Conservation (phyloP, 306 rosid genomes). For the Dryas alaskensis region DNA sequence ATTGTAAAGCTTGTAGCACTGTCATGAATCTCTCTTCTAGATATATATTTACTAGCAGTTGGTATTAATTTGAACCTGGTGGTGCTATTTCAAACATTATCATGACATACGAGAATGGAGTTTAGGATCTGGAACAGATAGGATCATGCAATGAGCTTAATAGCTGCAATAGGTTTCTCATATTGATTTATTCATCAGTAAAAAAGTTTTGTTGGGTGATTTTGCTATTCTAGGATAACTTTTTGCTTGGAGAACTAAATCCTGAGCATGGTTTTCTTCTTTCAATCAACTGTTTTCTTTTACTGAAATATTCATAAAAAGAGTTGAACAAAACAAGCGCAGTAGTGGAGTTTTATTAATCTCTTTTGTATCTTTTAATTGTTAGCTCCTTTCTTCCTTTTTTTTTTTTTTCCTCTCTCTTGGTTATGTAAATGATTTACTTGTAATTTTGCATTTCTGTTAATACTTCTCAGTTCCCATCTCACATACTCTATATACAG, state of each 20-base stretch:
- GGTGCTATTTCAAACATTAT: background rate
- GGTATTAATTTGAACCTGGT: background rate
- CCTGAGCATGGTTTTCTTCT: background rate
- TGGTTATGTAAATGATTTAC: background rate
- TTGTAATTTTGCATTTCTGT: background rate
- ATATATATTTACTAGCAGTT: no score
- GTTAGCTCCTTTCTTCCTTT: background rate
- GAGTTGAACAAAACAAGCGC: background rate
- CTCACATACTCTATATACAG: background rate
- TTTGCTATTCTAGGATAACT: background rate
- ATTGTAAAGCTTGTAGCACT: background rate
- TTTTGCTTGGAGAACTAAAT: background rate
- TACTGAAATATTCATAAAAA: background rate
- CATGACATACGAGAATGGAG: slow-evolving; percentile 1
- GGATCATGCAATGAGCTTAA: background rate
- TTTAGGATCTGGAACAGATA: background rate
- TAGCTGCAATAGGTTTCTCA: background rate
- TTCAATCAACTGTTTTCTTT: background rate
- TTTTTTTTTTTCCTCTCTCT: background rate
- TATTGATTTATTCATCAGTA: background rate
- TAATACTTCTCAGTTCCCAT: background rate
- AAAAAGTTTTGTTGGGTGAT: background rate
- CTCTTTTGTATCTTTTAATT: background rate
- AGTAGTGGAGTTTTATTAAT: background rate
- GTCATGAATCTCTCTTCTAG: no score